phyloP scores from a whole-genome alignment of 352 stramenopile species.

The Globisporangium uncinulatum region DNA sequence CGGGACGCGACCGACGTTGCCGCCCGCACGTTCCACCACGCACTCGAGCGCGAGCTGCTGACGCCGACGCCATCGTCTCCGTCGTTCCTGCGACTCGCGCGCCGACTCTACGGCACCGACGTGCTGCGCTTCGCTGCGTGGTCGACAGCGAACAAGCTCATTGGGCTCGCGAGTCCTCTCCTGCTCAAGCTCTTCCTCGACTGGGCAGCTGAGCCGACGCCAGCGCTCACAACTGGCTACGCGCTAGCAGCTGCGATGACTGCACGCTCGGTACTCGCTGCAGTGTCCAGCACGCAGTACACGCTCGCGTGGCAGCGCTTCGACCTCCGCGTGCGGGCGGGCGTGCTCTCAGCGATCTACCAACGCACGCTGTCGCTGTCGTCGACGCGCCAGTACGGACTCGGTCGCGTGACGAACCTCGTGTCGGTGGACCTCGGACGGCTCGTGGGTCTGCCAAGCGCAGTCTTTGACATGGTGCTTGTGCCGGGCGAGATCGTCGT shows the following conservation, averaged over 20 bases:
- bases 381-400: constrained; percentile 19
- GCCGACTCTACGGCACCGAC: constrained; percentile 53
- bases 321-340: constrained; percentile 62
- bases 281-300: constrained; percentile 76
- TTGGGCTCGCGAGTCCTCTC: constrained; percentile 61
- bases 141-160: constrained; percentile 67
- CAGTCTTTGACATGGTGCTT: constrained; percentile 76
- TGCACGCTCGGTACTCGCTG: constrained; percentile 41
- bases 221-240: constrained; percentile 43
- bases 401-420: constrained; percentile 73
- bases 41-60: constrained; percentile 32
- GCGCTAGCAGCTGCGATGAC: constrained; percentile 49
- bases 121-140: constrained; percentile 53
- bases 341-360: constrained; percentile 69
- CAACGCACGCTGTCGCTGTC: constrained; percentile 42
- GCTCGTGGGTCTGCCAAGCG: constrained; percentile 61
- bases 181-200: constrained; percentile 79
- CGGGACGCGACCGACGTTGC: constrained; percentile 43
- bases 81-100: constrained; percentile 51
- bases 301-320: constrained; percentile 72
- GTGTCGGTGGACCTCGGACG: constrained; percentile 74
- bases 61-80: constrained; percentile 32
- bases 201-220: constrained; percentile 43
- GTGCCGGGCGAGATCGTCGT: constrained; percentile 73
- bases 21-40: constrained; percentile 32